Conservation (phyloP, 2,329 filamentous ascomycete species). For the Trichoderma oligosporum region DNA sequence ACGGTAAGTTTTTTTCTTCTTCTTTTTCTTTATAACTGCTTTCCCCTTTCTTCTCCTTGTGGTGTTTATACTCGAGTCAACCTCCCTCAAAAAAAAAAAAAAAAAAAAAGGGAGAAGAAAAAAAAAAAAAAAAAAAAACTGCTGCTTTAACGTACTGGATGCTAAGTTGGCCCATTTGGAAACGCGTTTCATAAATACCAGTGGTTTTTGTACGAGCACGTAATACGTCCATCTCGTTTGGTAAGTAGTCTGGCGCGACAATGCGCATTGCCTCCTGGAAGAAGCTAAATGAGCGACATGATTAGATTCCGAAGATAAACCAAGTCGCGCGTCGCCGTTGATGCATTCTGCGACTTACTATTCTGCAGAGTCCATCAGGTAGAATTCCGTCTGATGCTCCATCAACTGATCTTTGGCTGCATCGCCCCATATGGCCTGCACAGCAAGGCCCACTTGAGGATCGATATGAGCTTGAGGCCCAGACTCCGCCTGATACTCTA, state of each 20-base stretch:
- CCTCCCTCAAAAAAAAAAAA: no score
- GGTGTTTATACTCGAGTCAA: no score
- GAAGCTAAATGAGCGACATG: constrained; percentile 58
- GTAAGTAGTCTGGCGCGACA: constrained; percentile 78
- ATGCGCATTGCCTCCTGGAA: constrained; percentile 91
- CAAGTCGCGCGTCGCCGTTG: neutral
- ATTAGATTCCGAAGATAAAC: neutral
- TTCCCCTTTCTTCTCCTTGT: no score
- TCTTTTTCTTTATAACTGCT: no score
- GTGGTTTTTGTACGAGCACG: constrained; percentile 97
- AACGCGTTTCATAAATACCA: constrained; percentile 97
- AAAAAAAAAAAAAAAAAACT: neutral
- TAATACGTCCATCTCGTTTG: constrained; percentile 90
- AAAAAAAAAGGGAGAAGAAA: neutral
- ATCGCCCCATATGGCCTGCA: constrained; percentile 87
- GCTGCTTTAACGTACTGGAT: constrained; percentile 71
- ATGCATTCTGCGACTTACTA: constrained; percentile 62
- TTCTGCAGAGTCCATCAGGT: constrained; percentile 97
- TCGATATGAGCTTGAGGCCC: constrained; percentile 86
- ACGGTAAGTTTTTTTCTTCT: constrained; percentile 57
- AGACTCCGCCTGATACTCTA: constrained; percentile 85
- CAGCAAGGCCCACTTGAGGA: constrained; percentile 72
- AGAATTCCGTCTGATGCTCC: constrained; percentile 96
- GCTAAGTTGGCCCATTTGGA: constrained; percentile 96
- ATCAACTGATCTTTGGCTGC: constrained; percentile 76